Conservation (phyloP, 192 early-diverging fungal genomes). For the Podila verticillata region DNA sequence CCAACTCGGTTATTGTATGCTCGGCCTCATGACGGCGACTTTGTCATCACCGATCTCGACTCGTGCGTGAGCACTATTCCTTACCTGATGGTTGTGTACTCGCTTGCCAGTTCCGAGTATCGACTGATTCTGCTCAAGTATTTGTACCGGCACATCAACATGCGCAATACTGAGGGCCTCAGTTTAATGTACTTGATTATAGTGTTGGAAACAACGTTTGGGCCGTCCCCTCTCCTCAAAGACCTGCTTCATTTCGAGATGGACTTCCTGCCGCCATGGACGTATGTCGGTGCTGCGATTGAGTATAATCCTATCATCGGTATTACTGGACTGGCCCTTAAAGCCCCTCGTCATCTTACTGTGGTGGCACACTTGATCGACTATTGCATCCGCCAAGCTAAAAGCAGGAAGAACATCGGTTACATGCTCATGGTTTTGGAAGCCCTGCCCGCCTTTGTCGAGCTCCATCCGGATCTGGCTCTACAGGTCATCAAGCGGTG, state of each 20-base stretch:
- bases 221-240: neutral
- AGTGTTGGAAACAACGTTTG: neutral
- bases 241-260: neutral
- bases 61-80: slow-evolving; percentile 1
- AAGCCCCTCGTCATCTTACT: neutral
- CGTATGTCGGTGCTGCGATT: neutral
- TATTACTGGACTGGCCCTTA: neutral
- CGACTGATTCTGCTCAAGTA: neutral
- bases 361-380: neutral
- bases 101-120: neutral
- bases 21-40: neutral
- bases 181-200: neutral
- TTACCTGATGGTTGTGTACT: neutral
- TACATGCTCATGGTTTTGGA: neutral
- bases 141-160: neutral
- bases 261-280: neutral
- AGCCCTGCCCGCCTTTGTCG: neutral
- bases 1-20: neutral
- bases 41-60: neutral
- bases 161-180: neutral
- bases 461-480: neutral
- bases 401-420: neutral
- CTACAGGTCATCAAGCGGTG: neutral
- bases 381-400: neutral
- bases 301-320: neutral